Conservation (phyloP, 1,284 basidiomycete species). For the Ceratobasidium sp. region DNA sequence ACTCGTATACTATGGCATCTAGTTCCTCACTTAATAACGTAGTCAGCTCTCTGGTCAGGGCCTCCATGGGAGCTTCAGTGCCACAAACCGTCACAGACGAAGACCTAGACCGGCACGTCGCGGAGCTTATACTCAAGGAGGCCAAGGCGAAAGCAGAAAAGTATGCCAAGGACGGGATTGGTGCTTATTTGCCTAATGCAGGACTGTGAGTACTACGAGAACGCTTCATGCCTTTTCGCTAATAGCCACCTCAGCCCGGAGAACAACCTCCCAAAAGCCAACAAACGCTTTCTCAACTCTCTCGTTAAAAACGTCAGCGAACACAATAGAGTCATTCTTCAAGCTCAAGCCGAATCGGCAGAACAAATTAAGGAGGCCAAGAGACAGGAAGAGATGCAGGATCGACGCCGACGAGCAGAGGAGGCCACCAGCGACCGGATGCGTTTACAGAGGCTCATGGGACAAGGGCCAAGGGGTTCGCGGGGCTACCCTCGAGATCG, state of each 20-base stretch:
- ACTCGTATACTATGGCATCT: constrained; percentile 56
- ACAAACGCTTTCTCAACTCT: constrained; percentile 90
- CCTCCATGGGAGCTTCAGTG: constrained; percentile 80
- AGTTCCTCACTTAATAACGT: constrained; percentile 79
- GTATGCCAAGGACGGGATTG: constrained; percentile 73
- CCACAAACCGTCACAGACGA: constrained; percentile 77
- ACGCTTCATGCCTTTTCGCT: not conserved
- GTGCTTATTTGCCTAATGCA: constrained; percentile 71
- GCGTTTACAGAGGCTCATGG: constrained; percentile 58
- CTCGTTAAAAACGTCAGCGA: constrained; percentile 93
- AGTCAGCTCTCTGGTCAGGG: constrained; percentile 86
- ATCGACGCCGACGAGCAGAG: constrained; percentile 72
- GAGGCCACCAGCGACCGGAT: constrained; percentile 74
- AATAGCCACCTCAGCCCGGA: constrained; percentile 53
- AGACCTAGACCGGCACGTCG: constrained; percentile 89
- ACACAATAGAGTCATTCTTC: constrained; percentile 86
- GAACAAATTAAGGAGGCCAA: constrained; percentile 76
- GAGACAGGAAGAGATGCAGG: constrained; percentile 71
- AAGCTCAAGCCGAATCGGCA: constrained; percentile 80
- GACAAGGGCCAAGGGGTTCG: constrained; percentile 55
- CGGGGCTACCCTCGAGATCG: constrained; percentile 59
- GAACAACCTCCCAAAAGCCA: constrained; percentile 75
- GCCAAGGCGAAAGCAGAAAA: constrained; percentile 88
- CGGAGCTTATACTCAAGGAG: constrained; percentile 88
- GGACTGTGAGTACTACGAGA: constrained; percentile 41